Conservation (phyloP, 2,329 filamentous ascomycete species). For the Cyphellophora attinorum region DNA sequence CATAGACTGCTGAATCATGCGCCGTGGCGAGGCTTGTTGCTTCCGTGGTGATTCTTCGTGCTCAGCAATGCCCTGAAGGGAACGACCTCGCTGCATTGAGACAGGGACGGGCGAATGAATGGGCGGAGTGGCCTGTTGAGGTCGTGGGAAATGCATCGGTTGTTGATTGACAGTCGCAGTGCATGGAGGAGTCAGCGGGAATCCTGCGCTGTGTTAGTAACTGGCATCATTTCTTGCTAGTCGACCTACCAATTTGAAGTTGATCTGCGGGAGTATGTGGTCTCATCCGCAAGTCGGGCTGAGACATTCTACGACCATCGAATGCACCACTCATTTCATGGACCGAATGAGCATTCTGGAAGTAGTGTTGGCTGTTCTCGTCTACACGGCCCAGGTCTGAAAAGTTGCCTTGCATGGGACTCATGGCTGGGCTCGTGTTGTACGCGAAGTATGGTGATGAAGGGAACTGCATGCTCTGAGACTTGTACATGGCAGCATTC, state of each 20-base stretch:
- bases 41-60: conserved; percentile 35
- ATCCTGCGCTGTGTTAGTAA: conserved; percentile 42
- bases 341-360: conserved; percentile 14
- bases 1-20: conserved; percentile 4
- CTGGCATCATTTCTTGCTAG: background rate
- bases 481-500: conserved; percentile 17
- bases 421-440: conserved; percentile 12
- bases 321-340: conserved; percentile 12
- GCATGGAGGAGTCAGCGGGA: conserved; percentile 57
- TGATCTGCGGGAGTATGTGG: conserved; percentile 56
- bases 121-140: conserved; percentile 29
- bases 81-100: conserved; percentile 36
- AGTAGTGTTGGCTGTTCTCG: conserved; percentile 18
- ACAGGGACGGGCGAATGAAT: conserved; percentile 27
- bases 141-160: conserved; percentile 27
- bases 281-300: conserved; percentile 31
- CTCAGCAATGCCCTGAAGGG: conserved; percentile 48
- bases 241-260: conserved; percentile 47
- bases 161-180: conserved; percentile 24
- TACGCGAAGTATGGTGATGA: conserved; percentile 16
- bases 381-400: conserved; percentile 13
- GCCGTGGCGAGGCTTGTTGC: conserved; percentile 21
- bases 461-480: conserved; percentile 13
- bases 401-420: conserved; percentile 10
- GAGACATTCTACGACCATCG: conserved; percentile 26